Evolutionary conservation across 1,284 basidiomycete species (phyloP).

Genomic region (Tausonia pullulans): DNA sequence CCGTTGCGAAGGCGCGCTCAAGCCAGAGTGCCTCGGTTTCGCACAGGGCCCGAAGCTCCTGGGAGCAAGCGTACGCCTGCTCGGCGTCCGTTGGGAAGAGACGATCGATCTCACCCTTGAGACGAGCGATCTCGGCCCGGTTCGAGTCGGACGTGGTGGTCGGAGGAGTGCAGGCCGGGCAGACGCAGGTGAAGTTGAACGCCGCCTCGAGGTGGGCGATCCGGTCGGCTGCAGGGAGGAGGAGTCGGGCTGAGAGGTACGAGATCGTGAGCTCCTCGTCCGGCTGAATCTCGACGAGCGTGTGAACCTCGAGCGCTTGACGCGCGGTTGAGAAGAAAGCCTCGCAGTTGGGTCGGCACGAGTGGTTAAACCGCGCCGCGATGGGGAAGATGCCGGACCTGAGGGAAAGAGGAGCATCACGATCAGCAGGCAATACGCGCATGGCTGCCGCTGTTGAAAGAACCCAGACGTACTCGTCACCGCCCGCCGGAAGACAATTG

Average conservation of each 20-base stretch:
- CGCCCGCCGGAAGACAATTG: neutral
- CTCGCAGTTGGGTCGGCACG: slow-evolving; percentile 9
- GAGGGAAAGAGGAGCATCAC: neutral
- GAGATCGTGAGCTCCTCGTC: slow-evolving; percentile 12
- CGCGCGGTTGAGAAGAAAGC: neutral
- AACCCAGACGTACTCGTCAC: neutral
- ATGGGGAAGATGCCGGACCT: slow-evolving; percentile 15
- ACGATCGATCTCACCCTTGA: neutral
- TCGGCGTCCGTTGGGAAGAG: neutral
- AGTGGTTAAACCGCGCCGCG: slow-evolving; percentile 15
- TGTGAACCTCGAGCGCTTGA: neutral
- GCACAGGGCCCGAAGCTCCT: neutral
- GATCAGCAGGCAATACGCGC: neutral
- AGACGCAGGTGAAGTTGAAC: slow-evolving; percentile 12
- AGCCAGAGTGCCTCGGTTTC: neutral
- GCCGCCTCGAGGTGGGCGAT: neutral
- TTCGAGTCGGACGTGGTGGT: neutral
- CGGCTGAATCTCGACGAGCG: neutral
- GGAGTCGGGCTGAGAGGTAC: slow-evolving; percentile 12
- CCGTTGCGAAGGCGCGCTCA: slow-evolving; percentile 11
- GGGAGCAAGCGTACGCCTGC: neutral
- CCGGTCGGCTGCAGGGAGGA: slow-evolving; percentile 3
- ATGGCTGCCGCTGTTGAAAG: neutral
- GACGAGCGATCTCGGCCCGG: neutral
- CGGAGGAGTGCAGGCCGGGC: neutral